A percentile compares a stretch with the other conserved stretches of the same genome.
These are phyloP conservation scores for Cryptococcus deneoformans DNA, from an alignment of 1,284 basidiomycete genomes.

Conservation along the genomic window DNA sequence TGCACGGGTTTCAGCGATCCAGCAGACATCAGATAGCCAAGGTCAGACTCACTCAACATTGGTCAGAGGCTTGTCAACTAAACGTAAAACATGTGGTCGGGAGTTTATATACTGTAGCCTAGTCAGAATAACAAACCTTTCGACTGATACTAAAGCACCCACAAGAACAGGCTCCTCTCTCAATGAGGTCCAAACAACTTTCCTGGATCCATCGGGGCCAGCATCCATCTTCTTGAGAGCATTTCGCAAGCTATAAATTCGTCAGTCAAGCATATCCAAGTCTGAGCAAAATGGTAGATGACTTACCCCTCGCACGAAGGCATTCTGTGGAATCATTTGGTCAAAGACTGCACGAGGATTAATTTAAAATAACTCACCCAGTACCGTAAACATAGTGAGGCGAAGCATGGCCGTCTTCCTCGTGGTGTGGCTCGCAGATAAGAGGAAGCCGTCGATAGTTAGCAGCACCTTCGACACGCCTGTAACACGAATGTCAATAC, in stretches of 20 bases:
- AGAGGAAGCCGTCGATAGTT: constrained; percentile 83
- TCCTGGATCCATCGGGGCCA: constrained; percentile 63
- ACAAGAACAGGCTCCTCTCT: constrained; percentile 90
- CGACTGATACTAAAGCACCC: constrained; percentile 2
- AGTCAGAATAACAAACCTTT: constrained; percentile 1
- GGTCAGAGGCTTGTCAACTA: constrained; percentile 81
- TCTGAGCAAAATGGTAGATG: background rate
- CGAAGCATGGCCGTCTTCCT: constrained; percentile 45
- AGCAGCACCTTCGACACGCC: constrained; percentile 86
- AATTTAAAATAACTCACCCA: constrained; percentile 57
- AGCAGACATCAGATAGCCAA: background rate
- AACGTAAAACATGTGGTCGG: constrained; percentile 87
- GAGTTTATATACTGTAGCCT: constrained; percentile 38
- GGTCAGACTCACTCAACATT: constrained; percentile 74
- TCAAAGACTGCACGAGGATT: background rate
- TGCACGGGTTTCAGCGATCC: constrained; percentile 16
- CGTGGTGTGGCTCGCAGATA: constrained; percentile 49
- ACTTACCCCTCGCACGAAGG: constrained; percentile 47
- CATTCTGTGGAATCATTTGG: constrained; percentile 6
- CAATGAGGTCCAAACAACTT: constrained; percentile 85
- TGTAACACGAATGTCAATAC: constrained; percentile 35
- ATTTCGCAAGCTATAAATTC: constrained; percentile 62
- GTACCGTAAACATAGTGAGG: constrained; percentile 78
- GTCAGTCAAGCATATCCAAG: background rate
- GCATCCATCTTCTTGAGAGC: constrained; percentile 81